These are phyloP conservation scores for Tolypocladium amazonense DNA, from an alignment of 2,329 filamentous ascomycete species.

Conservation along the genomic window DNA sequence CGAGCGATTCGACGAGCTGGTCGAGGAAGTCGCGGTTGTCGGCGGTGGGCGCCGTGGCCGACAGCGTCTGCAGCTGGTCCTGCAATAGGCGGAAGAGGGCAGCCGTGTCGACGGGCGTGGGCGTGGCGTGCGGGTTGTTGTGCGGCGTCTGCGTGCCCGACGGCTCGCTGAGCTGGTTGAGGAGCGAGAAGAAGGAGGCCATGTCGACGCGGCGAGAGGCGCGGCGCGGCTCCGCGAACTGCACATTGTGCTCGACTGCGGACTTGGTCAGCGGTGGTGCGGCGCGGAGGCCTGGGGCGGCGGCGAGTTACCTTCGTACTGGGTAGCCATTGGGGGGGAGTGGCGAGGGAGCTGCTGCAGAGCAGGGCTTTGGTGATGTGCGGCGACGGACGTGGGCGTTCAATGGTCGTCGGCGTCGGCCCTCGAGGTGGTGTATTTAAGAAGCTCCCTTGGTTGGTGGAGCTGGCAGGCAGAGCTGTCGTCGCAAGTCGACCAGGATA, in stretches of 20 bases:
- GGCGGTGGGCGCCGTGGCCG: slow-evolving; percentile 34
- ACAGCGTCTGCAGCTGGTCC: slow-evolving; percentile 45
- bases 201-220: slow-evolving; percentile 49
- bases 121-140: slow-evolving; percentile 46
- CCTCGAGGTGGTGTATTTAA: not conserved
- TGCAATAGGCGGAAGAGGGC: slow-evolving; percentile 48
- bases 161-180: slow-evolving; percentile 38
- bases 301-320: slow-evolving; percentile 39
- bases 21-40: slow-evolving; percentile 40
- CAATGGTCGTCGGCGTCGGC: not conserved
- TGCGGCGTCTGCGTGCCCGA: slow-evolving; percentile 22
- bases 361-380: not conserved
- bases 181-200: slow-evolving; percentile 50
- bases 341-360: not conserved
- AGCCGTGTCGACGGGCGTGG: slow-evolving; percentile 48
- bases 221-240: slow-evolving; percentile 26
- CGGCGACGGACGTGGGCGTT: not conserved
- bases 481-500: slow-evolving; percentile 1
- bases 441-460: not conserved
- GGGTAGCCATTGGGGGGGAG: slow-evolving; percentile 35
- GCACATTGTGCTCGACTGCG: slow-evolving; percentile 55
- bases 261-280: not conserved
- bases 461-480: slow-evolving; percentile 4
- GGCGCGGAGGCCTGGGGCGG: not conserved
- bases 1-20: slow-evolving; percentile 34